phyloP scores from a whole-genome alignment of 2,329 filamentous ascomycete species.

The Madurella fahalii region DNA sequence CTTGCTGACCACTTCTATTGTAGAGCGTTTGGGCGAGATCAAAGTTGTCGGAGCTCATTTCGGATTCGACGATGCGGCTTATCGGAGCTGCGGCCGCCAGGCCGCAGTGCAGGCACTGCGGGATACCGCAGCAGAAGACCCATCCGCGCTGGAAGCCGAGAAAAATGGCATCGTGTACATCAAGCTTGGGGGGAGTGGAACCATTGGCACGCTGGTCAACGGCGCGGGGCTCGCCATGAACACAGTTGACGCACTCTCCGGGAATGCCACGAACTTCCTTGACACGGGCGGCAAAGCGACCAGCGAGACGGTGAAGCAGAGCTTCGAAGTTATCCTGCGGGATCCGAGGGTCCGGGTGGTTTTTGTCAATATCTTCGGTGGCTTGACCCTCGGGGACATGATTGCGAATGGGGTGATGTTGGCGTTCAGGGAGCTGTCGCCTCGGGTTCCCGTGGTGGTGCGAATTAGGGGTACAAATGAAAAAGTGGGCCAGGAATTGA shows the following conservation, averaged over 20 bases:
- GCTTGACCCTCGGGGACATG: constrained; percentile 71
- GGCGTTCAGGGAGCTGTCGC: constrained; percentile 65
- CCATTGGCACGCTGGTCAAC: constrained; percentile 81
- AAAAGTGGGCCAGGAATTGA: constrained; percentile 63
- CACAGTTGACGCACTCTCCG: constrained; percentile 75
- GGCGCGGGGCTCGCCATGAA: constrained; percentile 90
- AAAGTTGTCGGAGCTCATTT: constrained; percentile 40
- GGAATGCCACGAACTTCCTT: constrained; percentile 74
- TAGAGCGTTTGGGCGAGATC: constrained; percentile 19
- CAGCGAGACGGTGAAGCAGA: constrained; percentile 70
- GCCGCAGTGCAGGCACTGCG: constrained; percentile 36
- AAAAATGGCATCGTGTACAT: constrained; percentile 76
- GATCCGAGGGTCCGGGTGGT: constrained; percentile 68
- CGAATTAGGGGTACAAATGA: constrained; percentile 73
- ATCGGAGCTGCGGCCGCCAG: constrained; percentile 35
- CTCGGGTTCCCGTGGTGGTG: constrained; percentile 71
- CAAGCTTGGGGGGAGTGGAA: constrained; percentile 50
- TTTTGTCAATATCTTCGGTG: constrained; percentile 55
- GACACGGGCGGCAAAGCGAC: constrained; percentile 90
- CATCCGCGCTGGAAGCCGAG: constrained; percentile 38
- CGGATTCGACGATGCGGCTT: constrained; percentile 46
- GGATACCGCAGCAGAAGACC: constrained; percentile 33
- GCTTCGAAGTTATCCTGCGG: constrained; percentile 67
- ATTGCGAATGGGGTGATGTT: constrained; percentile 71
- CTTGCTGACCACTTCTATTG: constrained; percentile 39